A percentile compares a stretch with the other conserved stretches of the same genome.
Conservation (phyloP, 2,329 filamentous ascomycete genomes). For the Chaetomiaceae sp. region DNA sequence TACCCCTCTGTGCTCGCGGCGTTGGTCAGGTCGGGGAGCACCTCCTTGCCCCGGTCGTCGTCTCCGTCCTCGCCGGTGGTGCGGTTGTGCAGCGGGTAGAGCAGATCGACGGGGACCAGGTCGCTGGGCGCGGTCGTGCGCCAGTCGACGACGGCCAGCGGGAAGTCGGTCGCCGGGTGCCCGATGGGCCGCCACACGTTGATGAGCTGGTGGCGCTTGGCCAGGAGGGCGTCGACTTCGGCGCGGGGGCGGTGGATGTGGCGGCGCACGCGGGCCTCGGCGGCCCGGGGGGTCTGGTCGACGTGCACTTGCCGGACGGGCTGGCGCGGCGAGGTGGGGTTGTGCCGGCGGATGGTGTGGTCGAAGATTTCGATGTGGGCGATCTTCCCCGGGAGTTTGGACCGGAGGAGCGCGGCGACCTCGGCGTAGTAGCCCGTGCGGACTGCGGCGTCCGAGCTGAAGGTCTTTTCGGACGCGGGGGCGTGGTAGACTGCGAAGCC, state of each 20-base stretch:
- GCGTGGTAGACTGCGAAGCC: slow-evolving; percentile 54
- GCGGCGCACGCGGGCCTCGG: slow-evolving; percentile 56
- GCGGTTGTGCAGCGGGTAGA: slow-evolving; percentile 51
- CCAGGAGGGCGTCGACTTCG: slow-evolving; percentile 54
- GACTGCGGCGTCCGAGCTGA: slow-evolving; percentile 53
- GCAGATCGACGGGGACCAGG: slow-evolving; percentile 56
- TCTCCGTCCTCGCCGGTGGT: slow-evolving; percentile 44
- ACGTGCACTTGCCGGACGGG: slow-evolving; percentile 69
- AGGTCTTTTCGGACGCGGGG: slow-evolving; percentile 50
- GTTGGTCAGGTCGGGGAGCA: slow-evolving; percentile 44
- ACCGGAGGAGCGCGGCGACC: slow-evolving; percentile 53
- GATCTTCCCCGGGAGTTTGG: slow-evolving; percentile 39
- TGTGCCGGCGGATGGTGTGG: slow-evolving; percentile 61
- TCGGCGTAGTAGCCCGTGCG: slow-evolving; percentile 57
- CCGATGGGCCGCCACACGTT: slow-evolving; percentile 69
- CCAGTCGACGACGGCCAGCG: slow-evolving; percentile 63
- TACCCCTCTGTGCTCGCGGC: slow-evolving; percentile 54
- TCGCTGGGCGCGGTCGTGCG: slow-evolving; percentile 55
- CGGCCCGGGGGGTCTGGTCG: slow-evolving; percentile 63
- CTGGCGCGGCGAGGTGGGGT: slow-evolving; percentile 52
- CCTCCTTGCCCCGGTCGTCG: slow-evolving; percentile 57
- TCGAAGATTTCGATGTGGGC: slow-evolving; percentile 60
- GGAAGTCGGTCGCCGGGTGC: slow-evolving; percentile 57
- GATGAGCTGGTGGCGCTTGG: slow-evolving; percentile 60
- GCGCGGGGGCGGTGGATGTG: slow-evolving; percentile 48